Base-by-base conservation (phyloP, 805 yeast genomes). In the Metschnikowia reukaufii region DNA sequence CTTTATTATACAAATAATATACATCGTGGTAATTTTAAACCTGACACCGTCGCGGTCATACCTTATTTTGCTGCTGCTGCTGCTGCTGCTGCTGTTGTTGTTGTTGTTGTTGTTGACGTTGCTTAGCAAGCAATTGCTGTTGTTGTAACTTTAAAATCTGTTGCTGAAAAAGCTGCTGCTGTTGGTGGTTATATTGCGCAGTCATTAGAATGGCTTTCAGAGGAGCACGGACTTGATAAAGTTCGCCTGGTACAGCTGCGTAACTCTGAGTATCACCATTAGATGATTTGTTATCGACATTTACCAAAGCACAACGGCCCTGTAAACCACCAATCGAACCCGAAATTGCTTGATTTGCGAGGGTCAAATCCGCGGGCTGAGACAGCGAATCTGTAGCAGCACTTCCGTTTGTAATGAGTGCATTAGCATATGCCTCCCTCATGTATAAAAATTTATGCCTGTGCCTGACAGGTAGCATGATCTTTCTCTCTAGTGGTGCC, bases 391-490 rank as follows among this genome's bases (percentile, higher is more conserved):
- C 62, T 6, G 81, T 78, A 43, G 79, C 79, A 29, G 77, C 73
- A 45, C 66, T 66, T 40, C 83, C 78, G 35, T 87, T 77, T 9
- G 82, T 88, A 8, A 86, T 72, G 12, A 87, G 75, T 1, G 96
- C 92, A 49, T 87, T 81, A 1, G 97, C 96, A 67, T 92, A 87
- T 84, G 91, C 88, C 64, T 94, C 99, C 54, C 98, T 77, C 87
- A 89, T 85, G 50, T 95, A 79, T 57, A 94, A 74, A 57, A 88
- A 88, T 47, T 82, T 77, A 25, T 83, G 83, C 51, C 96, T 79
- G 44, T 83, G 68, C 41, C 86, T 73, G 0, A 85, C 77, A 3
- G 97, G 90, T 53, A 86, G 69, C 2, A 87, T 61, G 8, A 83
- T 83, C 44, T 82, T 82, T 30, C 88, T 67, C 60, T 90, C 98